Evolutionary conservation across 192 early-diverging fungal genomes (phyloP).

Genomic region (Podila clonocystis): DNA sequence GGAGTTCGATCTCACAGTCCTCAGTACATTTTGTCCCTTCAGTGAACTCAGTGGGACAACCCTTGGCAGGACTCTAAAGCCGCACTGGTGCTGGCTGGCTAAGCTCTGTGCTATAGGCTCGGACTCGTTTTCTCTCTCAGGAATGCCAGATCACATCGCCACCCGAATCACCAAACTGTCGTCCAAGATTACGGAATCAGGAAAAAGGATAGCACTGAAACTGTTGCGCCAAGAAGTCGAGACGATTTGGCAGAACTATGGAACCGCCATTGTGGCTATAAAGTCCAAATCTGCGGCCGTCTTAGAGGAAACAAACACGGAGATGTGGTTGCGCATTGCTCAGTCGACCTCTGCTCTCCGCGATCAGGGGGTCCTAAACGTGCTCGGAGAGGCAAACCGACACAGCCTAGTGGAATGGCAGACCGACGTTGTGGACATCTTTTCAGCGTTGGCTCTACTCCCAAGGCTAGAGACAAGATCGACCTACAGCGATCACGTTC

Average conservation of each 20-base stretch:
- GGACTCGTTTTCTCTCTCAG: background rate
- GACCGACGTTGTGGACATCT: slow-evolving; percentile 1
- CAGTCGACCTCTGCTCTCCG: slow-evolving; percentile 4
- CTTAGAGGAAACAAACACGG: slow-evolving; percentile 6
- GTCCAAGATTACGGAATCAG: background rate
- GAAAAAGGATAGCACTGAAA: background rate
- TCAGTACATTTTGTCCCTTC: slow-evolving; percentile 18
- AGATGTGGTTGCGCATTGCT: slow-evolving; percentile 16
- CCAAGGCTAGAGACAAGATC: slow-evolving; percentile 35
- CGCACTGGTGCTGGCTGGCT: slow-evolving; percentile 27
- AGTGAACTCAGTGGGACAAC: background rate
- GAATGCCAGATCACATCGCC: background rate
- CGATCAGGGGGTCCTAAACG: background rate
- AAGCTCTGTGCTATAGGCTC: slow-evolving; percentile 21
- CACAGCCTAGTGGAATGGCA: slow-evolving; percentile 23
- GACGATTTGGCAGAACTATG: slow-evolving; percentile 35
- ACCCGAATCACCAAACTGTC: slow-evolving; percentile 2
- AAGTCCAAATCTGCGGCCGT: background rate
- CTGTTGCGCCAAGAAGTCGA: slow-evolving; percentile 6
- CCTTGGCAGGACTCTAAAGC: background rate
- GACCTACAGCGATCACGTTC: slow-evolving; percentile 7
- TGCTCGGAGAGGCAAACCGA: background rate
- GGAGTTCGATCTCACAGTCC: slow-evolving; percentile 27
- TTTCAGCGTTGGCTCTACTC: slow-evolving; percentile 20
- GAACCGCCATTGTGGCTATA: background rate